These are phyloP conservation scores for Leccinum incarnatum DNA, from an alignment of 768 basidiomycete species.

Conservation along the genomic window DNA sequence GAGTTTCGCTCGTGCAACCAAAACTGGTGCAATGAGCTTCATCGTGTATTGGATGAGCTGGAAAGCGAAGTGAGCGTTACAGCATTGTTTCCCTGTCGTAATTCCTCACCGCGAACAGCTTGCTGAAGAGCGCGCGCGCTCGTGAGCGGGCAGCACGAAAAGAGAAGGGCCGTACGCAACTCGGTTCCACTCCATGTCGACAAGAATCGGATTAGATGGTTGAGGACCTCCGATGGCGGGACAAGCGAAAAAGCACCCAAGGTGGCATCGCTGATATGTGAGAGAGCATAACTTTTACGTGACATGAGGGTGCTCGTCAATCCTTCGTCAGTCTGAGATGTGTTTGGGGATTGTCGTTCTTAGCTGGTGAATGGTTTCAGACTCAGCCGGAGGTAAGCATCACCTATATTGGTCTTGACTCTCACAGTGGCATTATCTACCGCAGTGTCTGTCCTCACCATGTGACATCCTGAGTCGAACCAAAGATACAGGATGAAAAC, in stretches of 20 bases:
- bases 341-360: background rate
- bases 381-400: background rate
- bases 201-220: slow-evolving; percentile 73
- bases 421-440: background rate
- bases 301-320: slow-evolving; percentile 43
- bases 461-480: background rate
- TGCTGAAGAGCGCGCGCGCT: slow-evolving; percentile 41
- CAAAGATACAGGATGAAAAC: background rate
- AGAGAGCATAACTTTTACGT: slow-evolving; percentile 43
- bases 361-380: background rate
- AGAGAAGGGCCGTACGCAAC: slow-evolving; percentile 45
- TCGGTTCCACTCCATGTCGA: slow-evolving; percentile 87
- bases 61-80: slow-evolving; percentile 5
- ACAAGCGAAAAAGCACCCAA: slow-evolving; percentile 62
- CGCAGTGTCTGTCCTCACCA: background rate
- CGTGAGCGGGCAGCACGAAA: slow-evolving; percentile 10
- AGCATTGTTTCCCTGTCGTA: background rate
- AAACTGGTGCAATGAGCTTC: slow-evolving; percentile 65
- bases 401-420: background rate
- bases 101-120: slow-evolving; percentile 62
- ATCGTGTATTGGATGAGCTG: slow-evolving; percentile 73
- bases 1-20: slow-evolving; percentile 64
- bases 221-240: slow-evolving; percentile 58
- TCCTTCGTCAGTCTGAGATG: background rate
- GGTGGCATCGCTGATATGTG: slow-evolving; percentile 58